Percentiles rank a stretch among this genome's conserved stretches.
Conservation (phyloP, 139 green algal genomes). For the Chlamydomonas urium region DNA sequence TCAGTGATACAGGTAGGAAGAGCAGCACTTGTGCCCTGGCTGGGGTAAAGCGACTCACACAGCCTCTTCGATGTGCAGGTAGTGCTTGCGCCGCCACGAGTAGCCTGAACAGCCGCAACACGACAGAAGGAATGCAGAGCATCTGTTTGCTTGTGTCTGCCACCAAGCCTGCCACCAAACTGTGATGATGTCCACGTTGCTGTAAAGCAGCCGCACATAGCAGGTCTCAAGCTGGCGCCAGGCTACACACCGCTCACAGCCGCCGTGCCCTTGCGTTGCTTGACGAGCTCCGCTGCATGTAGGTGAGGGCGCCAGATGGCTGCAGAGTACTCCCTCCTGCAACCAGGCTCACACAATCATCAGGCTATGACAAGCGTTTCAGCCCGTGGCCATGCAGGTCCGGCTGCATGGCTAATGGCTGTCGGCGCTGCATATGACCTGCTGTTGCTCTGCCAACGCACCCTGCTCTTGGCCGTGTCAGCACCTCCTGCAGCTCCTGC, state of each 20-base stretch:
- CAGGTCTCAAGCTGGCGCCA: no score
- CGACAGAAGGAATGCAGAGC: background rate
- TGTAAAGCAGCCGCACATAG: no score
- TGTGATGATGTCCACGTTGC: no score
- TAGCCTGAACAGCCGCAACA: slow-evolving; percentile 26
- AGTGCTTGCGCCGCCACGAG: slow-evolving; percentile 5
- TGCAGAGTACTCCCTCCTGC: slow-evolving; percentile 32
- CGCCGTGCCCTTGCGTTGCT: slow-evolving; percentile 12
- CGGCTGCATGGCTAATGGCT: background rate
- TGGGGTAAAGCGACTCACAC: slow-evolving; percentile 13
- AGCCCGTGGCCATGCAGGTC: no score
- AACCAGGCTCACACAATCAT: background rate
- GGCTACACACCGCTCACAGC: slow-evolving; percentile 19
- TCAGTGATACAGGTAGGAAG: no score
- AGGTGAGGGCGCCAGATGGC: slow-evolving; percentile 31
- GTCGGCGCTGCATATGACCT: background rate
- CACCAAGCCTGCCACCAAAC: no score
- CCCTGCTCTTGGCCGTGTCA: slow-evolving; percentile 1
- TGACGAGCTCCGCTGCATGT: slow-evolving; percentile 25
- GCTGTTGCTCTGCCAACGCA: background rate
- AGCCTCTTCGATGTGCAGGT: slow-evolving; percentile 40
- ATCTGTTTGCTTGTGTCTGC: background rate
- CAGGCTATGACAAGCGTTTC: background rate
- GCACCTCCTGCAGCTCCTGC: slow-evolving; percentile 19
- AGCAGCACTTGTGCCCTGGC: background rate